phyloP scores from a whole-genome alignment of 1,139 yeast species.

The Kurtzmaniella quercitrusa region DNA sequence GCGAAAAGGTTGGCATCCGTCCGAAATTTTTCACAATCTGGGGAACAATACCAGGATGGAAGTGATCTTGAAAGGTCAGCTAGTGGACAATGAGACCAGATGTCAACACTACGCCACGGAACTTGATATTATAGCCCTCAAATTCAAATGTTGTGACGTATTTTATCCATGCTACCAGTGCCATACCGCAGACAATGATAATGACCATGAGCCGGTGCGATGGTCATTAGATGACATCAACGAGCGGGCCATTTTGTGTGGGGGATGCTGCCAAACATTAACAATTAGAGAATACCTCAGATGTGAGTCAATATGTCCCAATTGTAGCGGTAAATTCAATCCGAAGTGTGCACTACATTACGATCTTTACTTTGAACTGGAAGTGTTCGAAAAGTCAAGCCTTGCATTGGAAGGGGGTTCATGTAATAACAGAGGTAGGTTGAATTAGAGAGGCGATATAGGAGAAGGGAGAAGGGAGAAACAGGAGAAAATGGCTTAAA shows the following conservation, averaged over 20 bases:
- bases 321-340: slow-evolving; percentile 30
- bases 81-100: slow-evolving; percentile 32
- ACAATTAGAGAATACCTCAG: slow-evolving; percentile 24
- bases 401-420: too few species aligned
- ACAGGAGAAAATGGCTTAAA: too few species aligned
- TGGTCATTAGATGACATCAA: slow-evolving; percentile 17
- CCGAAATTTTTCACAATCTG: background rate
- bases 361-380: slow-evolving; percentile 28
- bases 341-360: slow-evolving; percentile 38
- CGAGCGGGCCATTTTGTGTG: slow-evolving; percentile 31
- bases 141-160: slow-evolving; percentile 34
- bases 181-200: slow-evolving; percentile 21
- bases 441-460: too few species aligned
- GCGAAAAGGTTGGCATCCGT: background rate
- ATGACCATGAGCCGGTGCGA: slow-evolving; percentile 13
- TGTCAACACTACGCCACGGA: slow-evolving; percentile 34
- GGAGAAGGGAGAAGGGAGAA: too few species aligned
- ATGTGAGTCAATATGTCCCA: slow-evolving; percentile 15
- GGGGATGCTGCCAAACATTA: slow-evolving; percentile 28
- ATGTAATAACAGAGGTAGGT: too few species aligned
- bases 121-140: slow-evolving; percentile 40
- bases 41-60: background rate
- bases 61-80: slow-evolving; percentile 13
- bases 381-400: background rate
- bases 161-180: slow-evolving; percentile 42